These are phyloP conservation scores for Heterococcus sp. DNA, from an alignment of 108 stramenopile species.

Conservation along the genomic window DNA sequence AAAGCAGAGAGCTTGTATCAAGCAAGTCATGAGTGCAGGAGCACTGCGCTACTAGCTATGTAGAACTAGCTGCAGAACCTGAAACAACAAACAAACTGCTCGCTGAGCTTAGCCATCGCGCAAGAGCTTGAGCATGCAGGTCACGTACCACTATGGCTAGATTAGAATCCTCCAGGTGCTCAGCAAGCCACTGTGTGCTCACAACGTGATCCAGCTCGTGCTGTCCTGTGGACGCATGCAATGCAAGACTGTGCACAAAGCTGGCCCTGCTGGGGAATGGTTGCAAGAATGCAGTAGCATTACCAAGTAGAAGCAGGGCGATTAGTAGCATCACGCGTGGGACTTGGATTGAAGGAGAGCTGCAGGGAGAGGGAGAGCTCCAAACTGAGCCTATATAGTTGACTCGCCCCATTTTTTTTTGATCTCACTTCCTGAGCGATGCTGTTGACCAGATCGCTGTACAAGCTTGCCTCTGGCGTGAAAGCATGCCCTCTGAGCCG, in stretches of 20 bases:
- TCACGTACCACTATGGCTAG: constrained; percentile 5
- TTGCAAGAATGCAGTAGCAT: too few relatives aligned
- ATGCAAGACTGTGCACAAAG: not conserved
- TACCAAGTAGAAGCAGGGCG: too few relatives aligned
- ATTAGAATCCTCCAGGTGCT: constrained; percentile 29
- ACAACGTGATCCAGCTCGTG: constrained; percentile 37
- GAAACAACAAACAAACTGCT: not conserved
- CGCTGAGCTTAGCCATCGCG: not conserved
- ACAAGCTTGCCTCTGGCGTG: too few relatives aligned
- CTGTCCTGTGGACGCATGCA: too few relatives aligned
- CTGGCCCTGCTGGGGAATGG: not conserved
- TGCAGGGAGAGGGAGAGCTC: too few relatives aligned
- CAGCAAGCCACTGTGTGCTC: constrained; percentile 39
- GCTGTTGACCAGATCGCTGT: too few relatives aligned
- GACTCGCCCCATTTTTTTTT: too few relatives aligned
- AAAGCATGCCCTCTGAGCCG: too few relatives aligned
- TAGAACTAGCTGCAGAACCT: not conserved
- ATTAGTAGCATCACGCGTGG: too few relatives aligned
- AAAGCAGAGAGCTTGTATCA: not conserved
- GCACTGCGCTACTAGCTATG: not conserved
- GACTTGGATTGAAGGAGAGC: too few relatives aligned
- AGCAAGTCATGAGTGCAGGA: not conserved
- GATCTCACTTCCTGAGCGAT: too few relatives aligned
- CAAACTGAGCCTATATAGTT: too few relatives aligned
- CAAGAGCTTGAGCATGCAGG: not conserved